These are phyloP conservation scores for Epichloe sylvatica DNA, from an alignment of 2,329 filamentous ascomycete species.

Conservation along the genomic window DNA sequence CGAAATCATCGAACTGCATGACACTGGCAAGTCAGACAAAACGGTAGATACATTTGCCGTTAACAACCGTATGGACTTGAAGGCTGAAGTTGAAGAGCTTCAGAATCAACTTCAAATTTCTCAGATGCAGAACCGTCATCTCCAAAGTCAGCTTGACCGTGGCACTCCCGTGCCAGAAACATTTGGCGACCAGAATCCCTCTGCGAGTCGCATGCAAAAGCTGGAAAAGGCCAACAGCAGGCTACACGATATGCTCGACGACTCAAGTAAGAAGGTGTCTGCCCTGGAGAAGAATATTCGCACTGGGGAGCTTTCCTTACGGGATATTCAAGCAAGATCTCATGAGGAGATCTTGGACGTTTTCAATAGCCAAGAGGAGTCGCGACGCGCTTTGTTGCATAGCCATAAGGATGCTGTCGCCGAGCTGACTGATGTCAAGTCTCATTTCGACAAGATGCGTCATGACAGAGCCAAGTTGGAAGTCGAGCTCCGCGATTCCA, in stretches of 20 bases:
- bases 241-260: constrained; percentile 86
- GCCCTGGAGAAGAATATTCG: constrained; percentile 75
- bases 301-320: constrained; percentile 73
- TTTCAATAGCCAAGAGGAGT: constrained; percentile 85
- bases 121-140: constrained; percentile 88
- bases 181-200: constrained; percentile 67
- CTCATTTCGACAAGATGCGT: constrained; percentile 74
- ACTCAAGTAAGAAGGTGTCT: constrained; percentile 85
- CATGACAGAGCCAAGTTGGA: constrained; percentile 68
- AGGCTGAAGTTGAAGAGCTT: constrained; percentile 77
- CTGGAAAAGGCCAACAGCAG: constrained; percentile 84
- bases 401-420: constrained; percentile 74
- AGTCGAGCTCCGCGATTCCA: constrained; percentile 72
- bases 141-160: constrained; percentile 74
- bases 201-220: constrained; percentile 69
- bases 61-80: constrained; percentile 82
- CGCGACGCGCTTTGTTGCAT: constrained; percentile 65
- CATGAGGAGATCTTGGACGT: constrained; percentile 90
- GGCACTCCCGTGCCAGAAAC: constrained; percentile 47
- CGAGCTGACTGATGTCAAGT: constrained; percentile 76
- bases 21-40: constrained; percentile 72
- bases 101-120: constrained; percentile 89
- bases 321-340: constrained; percentile 83
- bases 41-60: constrained; percentile 70
- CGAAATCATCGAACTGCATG: constrained; percentile 43